These are phyloP conservation scores for Rhodamnia argentea DNA, from an alignment of 345 rosid species.

Conservation along the genomic window DNA sequence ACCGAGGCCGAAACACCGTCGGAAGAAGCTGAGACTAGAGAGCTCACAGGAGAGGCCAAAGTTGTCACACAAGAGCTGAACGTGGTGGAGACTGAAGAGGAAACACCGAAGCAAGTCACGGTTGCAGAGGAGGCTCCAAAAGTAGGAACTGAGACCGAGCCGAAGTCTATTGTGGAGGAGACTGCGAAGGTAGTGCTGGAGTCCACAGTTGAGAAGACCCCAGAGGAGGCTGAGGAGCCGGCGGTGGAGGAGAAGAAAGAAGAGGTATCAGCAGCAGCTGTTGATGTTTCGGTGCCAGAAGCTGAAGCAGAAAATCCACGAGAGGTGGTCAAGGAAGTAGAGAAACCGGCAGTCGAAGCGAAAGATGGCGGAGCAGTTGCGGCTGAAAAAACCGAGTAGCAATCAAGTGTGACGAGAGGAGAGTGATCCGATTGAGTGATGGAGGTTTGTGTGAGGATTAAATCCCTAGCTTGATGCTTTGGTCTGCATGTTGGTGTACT, in stretches of 20 bases:
- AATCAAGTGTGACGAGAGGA: background rate
- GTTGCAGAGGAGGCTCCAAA: background rate
- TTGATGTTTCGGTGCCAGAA: background rate
- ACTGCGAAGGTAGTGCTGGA: background rate
- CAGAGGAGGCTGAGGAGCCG: background rate
- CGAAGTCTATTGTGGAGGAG: background rate
- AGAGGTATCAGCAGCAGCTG: background rate
- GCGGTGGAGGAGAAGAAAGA: background rate
- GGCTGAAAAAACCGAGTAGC: background rate
- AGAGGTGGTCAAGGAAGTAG: background rate
- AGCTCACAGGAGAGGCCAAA: background rate
- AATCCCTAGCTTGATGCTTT: background rate
- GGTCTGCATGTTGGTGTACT: background rate
- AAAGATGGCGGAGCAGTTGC: background rate
- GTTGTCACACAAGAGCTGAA: background rate
- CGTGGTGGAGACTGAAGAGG: background rate
- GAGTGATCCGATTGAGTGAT: background rate
- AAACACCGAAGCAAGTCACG: background rate
- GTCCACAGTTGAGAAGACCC: background rate
- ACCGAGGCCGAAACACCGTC: background rate
- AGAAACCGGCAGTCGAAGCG: background rate
- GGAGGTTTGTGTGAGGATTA: background rate
- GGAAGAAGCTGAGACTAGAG: background rate
- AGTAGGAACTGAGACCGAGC: background rate
- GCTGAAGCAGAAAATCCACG: background rate